Evolutionary conservation across 78 protist species (phyloP).

Genomic region (Planoprotostelium fungivorum): DNA sequence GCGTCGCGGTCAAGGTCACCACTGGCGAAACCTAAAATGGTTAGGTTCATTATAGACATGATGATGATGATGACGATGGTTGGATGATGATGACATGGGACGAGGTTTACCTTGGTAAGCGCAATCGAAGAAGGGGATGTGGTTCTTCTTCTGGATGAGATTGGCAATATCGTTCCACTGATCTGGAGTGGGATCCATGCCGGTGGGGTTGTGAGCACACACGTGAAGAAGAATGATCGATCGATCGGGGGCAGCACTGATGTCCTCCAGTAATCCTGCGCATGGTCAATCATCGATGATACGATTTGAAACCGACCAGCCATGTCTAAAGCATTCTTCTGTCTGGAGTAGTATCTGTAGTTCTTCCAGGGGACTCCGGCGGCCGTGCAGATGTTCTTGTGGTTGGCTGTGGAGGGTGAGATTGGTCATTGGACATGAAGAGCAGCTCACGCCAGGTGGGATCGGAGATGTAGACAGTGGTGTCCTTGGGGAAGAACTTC

Average conservation of each 20-base stretch:
- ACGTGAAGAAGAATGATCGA: slow-evolving; percentile 89
- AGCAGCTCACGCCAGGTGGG: slow-evolving; percentile 91
- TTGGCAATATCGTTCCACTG: slow-evolving; percentile 88
- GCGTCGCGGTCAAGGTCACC: slow-evolving; percentile 93
- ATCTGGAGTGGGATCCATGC: slow-evolving; percentile 93
- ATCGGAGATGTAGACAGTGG: slow-evolving; percentile 74
- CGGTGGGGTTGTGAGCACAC: slow-evolving; percentile 99
- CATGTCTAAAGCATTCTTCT: slow-evolving; percentile 56
- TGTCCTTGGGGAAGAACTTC: slow-evolving; percentile 22
- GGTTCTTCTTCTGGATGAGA: slow-evolving; percentile 43
- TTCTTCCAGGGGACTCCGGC: slow-evolving; percentile 62
- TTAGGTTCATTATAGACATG: no score
- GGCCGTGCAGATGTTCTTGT: slow-evolving; percentile 64
- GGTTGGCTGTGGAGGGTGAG: slow-evolving; percentile 58
- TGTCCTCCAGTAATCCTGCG: slow-evolving; percentile 12
- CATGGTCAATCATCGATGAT: not conserved
- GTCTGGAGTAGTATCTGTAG: slow-evolving; percentile 62
- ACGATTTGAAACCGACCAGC: slow-evolving; percentile 15
- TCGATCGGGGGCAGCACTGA: slow-evolving; percentile 61
- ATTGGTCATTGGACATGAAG: not conserved
- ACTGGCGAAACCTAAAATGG: slow-evolving; percentile 73
- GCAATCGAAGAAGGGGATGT: slow-evolving; percentile 83
- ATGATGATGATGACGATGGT: not conserved
- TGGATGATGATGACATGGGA: not conserved
- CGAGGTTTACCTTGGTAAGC: slow-evolving; percentile 95